Conservation (phyloP, 345 rosid species). For the Aquilaria sinensis region DNA sequence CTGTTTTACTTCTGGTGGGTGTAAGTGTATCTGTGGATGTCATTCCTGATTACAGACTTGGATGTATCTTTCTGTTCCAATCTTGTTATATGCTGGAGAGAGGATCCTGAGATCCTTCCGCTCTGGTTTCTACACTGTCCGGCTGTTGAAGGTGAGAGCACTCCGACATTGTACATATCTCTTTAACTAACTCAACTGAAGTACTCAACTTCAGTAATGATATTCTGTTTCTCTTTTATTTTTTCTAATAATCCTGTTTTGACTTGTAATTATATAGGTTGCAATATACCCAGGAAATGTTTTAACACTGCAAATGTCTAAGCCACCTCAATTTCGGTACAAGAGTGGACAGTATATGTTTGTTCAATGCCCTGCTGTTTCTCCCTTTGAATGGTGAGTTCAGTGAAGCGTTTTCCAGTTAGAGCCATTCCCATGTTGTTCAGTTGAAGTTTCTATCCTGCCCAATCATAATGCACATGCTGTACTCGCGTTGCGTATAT, state of each 20-base stretch:
- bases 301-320: constrained; percentile 90
- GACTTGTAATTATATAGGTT: constrained; percentile 38
- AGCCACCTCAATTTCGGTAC: constrained; percentile 84
- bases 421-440: background rate
- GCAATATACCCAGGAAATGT: constrained; percentile 98
- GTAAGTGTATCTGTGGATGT: constrained; percentile 1
- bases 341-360: constrained; percentile 99
- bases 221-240: background rate
- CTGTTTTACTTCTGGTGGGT: background rate
- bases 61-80: constrained; percentile 94
- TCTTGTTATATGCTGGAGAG: constrained; percentile 75
- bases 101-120: constrained; percentile 84
- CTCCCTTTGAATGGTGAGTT: constrained; percentile 90
- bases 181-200: background rate
- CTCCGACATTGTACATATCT: background rate
- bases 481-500: background rate
- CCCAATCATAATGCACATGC: background rate
- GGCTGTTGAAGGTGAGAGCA: constrained; percentile 57
- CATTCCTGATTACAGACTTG: constrained; percentile 53
- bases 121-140: constrained; percentile 70
- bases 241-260: constrained; percentile 1
- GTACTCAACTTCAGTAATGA: background rate
- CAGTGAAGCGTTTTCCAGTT: too few species aligned
- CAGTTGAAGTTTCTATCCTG: background rate
- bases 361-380: constrained; percentile 96